Evolutionary conservation across 108 stramenopile species (phyloP).

Genomic region (Stephanodiscus minutulus): DNA sequence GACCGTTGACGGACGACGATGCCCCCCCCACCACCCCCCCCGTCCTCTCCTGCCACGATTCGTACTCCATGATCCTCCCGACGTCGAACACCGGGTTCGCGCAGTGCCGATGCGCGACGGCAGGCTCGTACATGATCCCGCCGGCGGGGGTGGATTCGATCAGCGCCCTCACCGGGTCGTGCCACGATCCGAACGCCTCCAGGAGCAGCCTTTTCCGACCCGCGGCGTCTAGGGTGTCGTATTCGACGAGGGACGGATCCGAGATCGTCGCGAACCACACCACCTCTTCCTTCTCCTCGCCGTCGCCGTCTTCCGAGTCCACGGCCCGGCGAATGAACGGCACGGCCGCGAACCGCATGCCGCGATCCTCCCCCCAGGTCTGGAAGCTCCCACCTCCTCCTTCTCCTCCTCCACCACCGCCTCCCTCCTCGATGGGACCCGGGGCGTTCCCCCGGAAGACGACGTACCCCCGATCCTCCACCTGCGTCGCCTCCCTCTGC

Average conservation of each 20-base stretch:
- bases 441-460: conserved; percentile 87
- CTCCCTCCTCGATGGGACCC: conserved; percentile 38
- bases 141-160: conserved; percentile 82
- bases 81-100: conserved; percentile 73
- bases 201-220: conserved; percentile 59
- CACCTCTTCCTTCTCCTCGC: conserved; percentile 50
- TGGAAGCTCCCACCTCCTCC: conserved; percentile 75
- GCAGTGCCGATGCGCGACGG: conserved; percentile 72
- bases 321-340: conserved; percentile 58
- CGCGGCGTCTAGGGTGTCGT: conserved; percentile 26
- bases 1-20: conserved; percentile 5
- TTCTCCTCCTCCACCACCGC: conserved; percentile 57
- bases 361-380: conserved; percentile 78
- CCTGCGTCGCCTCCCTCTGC: conserved; percentile 59
- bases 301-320: conserved; percentile 13
- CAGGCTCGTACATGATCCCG: conserved; percentile 77
- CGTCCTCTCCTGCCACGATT: conserved; percentile 14
- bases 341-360: conserved; percentile 88
- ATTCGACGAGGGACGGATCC: conserved; percentile 46
- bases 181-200: conserved; percentile 79
- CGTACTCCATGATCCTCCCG: conserved; percentile 52
- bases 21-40: neutral
- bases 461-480: conserved; percentile 77
- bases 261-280: conserved; percentile 90
- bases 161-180: conserved; percentile 73